Percentiles rank a stretch among this genome's conserved stretches.
These are phyloP conservation scores for Ganoderma sp. DNA, from an alignment of 1,284 basidiomycete genomes.

Conservation along the genomic window DNA sequence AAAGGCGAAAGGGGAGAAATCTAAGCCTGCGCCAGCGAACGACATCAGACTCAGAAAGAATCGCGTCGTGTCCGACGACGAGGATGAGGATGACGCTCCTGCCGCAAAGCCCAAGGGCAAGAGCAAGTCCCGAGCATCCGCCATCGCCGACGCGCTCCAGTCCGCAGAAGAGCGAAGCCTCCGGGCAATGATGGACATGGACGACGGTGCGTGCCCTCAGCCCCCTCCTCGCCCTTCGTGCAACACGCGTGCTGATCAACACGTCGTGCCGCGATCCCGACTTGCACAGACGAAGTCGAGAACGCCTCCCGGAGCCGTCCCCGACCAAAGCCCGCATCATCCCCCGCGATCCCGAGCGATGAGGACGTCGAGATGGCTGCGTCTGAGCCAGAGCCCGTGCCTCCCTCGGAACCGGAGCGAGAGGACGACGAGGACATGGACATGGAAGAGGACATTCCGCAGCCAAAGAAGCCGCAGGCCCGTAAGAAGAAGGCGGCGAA, in stretches of 20 bases:
- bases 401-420: slow-evolving; percentile 36
- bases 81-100: slow-evolving; percentile 45
- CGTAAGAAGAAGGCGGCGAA: slow-evolving; percentile 60
- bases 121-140: slow-evolving; percentile 42
- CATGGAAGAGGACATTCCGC: slow-evolving; percentile 45
- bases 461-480: slow-evolving; percentile 52
- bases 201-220: slow-evolving; percentile 58
- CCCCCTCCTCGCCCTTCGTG: not conserved
- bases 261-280: not conserved
- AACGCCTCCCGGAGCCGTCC: slow-evolving; percentile 24
- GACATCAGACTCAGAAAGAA: slow-evolving; percentile 48
- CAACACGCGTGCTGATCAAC: not conserved
- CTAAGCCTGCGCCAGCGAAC: slow-evolving; percentile 7
- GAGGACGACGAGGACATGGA: slow-evolving; percentile 35
- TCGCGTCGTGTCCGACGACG: slow-evolving; percentile 64
- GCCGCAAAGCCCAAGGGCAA: slow-evolving; percentile 37
- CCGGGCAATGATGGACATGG: slow-evolving; percentile 76
- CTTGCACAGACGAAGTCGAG: slow-evolving; percentile 25
- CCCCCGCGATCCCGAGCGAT: slow-evolving; percentile 11
- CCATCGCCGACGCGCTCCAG: slow-evolving; percentile 27
- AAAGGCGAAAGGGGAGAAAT: slow-evolving; percentile 21
- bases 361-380: slow-evolving; percentile 49
- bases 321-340: slow-evolving; percentile 3
- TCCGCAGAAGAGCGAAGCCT: slow-evolving; percentile 51
- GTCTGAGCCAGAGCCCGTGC: slow-evolving; percentile 9